These are phyloP conservation scores for Leishmania braziliensis DNA, from an alignment of 208 protist species.

Conservation along the genomic window DNA sequence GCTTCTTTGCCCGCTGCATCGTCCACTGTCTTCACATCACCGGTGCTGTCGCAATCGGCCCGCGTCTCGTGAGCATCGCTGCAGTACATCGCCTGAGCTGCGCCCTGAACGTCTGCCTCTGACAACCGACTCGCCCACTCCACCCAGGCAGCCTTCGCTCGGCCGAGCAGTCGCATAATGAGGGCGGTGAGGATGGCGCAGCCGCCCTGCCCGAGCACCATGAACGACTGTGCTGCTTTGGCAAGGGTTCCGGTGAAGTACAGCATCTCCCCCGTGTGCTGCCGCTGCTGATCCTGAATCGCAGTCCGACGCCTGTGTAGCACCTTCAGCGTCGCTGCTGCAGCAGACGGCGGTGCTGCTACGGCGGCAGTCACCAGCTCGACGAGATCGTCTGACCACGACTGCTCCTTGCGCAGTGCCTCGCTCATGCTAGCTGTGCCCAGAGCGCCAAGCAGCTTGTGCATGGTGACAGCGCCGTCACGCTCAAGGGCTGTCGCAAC, in stretches of 20 bases:
- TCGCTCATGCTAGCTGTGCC: constrained; percentile 10
- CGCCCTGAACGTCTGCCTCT: constrained; percentile 5
- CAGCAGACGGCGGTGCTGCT: not conserved
- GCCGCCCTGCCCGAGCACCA: constrained; percentile 19
- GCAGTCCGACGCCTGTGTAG: not conserved
- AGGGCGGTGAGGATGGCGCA: constrained; percentile 11
- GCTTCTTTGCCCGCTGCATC: not conserved
- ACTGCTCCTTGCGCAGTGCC: constrained; percentile 18
- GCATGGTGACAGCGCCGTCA: constrained; percentile 16
- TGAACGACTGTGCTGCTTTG: constrained; percentile 26
- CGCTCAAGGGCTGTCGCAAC: not conserved
- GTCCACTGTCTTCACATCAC: not conserved
- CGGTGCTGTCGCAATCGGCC: not conserved
- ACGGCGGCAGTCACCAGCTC: not conserved
- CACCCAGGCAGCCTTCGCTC: constrained; percentile 22
- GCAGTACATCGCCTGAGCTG: not conserved
- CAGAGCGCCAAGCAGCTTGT: constrained; percentile 19
- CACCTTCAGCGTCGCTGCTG: not conserved
- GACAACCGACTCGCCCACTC: constrained; percentile 20
- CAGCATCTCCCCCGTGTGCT: constrained; percentile 18
- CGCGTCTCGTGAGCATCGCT: not conserved
- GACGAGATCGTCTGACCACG: constrained; percentile 7
- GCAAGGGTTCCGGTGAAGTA: constrained; percentile 33
- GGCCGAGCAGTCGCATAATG: constrained; percentile 13
- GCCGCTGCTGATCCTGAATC: constrained; percentile 13